Conservation (phyloP, 2,329 filamentous ascomycete genomes). For the Xylariaceae sp. region DNA sequence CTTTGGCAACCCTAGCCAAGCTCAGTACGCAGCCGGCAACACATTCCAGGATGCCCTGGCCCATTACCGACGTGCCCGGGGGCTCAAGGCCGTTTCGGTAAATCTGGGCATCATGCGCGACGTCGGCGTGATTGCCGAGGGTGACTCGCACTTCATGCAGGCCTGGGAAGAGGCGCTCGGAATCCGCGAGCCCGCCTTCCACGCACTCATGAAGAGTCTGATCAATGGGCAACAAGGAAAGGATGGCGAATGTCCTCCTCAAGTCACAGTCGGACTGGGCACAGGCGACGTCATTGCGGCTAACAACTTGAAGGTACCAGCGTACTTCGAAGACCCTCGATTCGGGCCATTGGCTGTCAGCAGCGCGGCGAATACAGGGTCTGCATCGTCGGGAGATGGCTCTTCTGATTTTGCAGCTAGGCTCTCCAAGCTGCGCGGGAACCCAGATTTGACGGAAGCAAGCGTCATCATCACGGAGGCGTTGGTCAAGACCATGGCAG, state of each 20-base stretch:
- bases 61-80: neutral
- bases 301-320: no score
- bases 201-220: neutral
- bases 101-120: neutral
- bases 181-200: neutral
- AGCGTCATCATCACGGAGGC: neutral
- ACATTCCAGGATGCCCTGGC: neutral
- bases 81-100: neutral
- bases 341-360: no score
- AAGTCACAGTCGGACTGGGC: no score
- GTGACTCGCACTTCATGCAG: neutral
- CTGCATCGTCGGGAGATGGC: neutral
- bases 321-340: no score
- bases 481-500: neutral
- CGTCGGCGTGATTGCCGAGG: neutral
- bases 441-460: neutral
- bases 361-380: neutral
- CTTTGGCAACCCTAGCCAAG: neutral
- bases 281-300: no score
- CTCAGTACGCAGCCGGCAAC: slow-evolving; percentile 5
- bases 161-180: neutral
- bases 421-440: neutral
- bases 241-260: no score
- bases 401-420: neutral
- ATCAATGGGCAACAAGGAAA: no score